Base-by-base conservation (phyloP, 2,329 filamentous ascomycete species). In the Paracoccidioides lutzii region DNA sequence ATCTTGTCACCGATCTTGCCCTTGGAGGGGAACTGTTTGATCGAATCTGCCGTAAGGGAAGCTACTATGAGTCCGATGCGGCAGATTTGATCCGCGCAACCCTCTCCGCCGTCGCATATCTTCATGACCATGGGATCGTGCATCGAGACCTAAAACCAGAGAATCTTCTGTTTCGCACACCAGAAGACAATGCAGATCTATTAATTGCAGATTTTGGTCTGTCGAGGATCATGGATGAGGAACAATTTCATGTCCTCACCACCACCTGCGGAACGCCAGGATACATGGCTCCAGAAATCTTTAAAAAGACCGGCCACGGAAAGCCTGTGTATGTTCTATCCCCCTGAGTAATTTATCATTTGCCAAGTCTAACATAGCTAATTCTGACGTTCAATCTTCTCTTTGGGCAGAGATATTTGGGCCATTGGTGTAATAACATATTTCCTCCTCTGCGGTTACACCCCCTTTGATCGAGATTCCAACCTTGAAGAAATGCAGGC, bases 401-500 rank as follows among this genome's bases (percentile, higher is more conserved):
- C 55, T 50, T 33, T 44, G 41, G 12, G 58, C 60, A 84, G 81
- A 54, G 93, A 98, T 70, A 85, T 98, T 61, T 98, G 93, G 93
- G 93, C 93, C 41, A 89, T 97, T 60, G 93, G 93, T 49, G 93
- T 98, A 45, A 98, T 98, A 67, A 97, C 93, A 37, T 98, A 97
- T 76, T 98, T 98, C 76, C 78, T 98, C 35, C 84, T 98, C 52
- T 97, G 93, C 72, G 93, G 93, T 57, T 97, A 97, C 75, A 98
- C 93, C 0, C 93, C 93, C 10, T 98, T 98, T 70, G 93, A 98
- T 73, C 87, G 93, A 55, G 93, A 97, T 71, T 91, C 84, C 64
- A 95, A 98, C 73, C 84, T 97, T 66, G 93, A 98, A 75, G 93
- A 98, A 75, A 97, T 98, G 91, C 91, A 97, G 75, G 93, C 93